Evolutionary conservation across 2,329 filamentous ascomycete genomes (phyloP), one percentile per base, ranked within the genome.

Genomic region (Aureobasidium sp.): DNA sequence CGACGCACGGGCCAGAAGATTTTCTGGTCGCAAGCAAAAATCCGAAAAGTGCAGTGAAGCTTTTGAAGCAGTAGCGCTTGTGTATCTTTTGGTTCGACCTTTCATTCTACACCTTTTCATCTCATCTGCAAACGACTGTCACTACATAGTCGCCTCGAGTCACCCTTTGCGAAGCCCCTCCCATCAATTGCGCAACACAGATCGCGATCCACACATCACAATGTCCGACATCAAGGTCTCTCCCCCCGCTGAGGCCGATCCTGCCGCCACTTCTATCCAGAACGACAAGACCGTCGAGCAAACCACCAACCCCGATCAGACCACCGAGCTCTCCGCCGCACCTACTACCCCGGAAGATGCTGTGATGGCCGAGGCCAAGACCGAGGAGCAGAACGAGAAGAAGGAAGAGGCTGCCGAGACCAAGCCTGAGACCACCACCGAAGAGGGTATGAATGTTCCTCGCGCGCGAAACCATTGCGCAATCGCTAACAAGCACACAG

Each of bases 251-350:
- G 62, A 63, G 62, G 39, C 62, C 34, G 62, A 63, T 48, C 55
- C 62, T 32, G 62, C 62, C 48, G 54, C 62, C 39, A 63, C 62
- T 10, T 63, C 62, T 3, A 63, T 63, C 42, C 25, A 39, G 30
- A 63, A 63, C 48, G 62, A 63, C 48, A 59, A 59, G 54, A 63
- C 62, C 29, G 54, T 54, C 54, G 55, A 54, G 47, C 54, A 63
- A 34, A 59, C 62, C n/a, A 21, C 37, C 30, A 63, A 60, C 45
- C 53, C 62, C 15, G 62, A 63, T 8, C 32, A 47, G 30, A 63
- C 62, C 7, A 58, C 55, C 34, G 62, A 59, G 44, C 45, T 63
- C 42, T 52, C 54, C 10, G 47, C 62, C 29, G 62, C 62, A 29
- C 62, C 62, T 13, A 63, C 62, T 27, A 63, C 62, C 29, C 60